phyloP scores from a whole-genome alignment of 2,329 filamentous ascomycete species.

The Hymenoscyphus albidus region DNA sequence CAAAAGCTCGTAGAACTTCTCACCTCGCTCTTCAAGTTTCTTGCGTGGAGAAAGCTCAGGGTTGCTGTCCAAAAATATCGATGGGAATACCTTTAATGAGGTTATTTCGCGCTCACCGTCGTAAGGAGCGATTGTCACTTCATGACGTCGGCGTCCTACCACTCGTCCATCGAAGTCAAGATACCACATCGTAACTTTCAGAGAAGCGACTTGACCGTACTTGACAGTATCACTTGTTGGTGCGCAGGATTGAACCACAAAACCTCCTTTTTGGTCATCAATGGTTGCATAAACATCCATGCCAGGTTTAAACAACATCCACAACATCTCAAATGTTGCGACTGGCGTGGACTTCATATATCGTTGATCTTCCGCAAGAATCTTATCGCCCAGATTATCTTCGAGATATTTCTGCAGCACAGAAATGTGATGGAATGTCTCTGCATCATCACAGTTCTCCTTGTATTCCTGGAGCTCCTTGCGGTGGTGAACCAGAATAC shows the following conservation, averaged over 20 bases:
- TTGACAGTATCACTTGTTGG: slow-evolving; percentile 11
- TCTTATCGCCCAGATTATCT: slow-evolving; percentile 23
- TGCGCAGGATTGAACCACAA: slow-evolving; percentile 21
- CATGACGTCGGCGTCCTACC: slow-evolving; percentile 25
- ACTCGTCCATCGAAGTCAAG: slow-evolving; percentile 33
- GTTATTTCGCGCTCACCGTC: slow-evolving; percentile 31
- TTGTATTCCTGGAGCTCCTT: slow-evolving; percentile 25
- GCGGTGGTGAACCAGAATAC: slow-evolving; percentile 36
- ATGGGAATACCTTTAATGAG: slow-evolving; percentile 30
- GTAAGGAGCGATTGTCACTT: slow-evolving; percentile 29
- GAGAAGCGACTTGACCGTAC: slow-evolving; percentile 19
- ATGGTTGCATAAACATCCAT: slow-evolving; percentile 23
- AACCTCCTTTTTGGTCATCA: slow-evolving; percentile 23
- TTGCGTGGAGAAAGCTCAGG: slow-evolving; percentile 17
- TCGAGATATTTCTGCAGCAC: slow-evolving; percentile 25
- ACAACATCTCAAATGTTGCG: slow-evolving; percentile 26
- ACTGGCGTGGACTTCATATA: slow-evolving; percentile 20
- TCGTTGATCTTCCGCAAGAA: slow-evolving; percentile 21
- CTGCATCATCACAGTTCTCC: slow-evolving; percentile 22
- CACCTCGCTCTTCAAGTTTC: slow-evolving; percentile 23
- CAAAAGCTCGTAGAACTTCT: slow-evolving; percentile 27
- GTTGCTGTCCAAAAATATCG: slow-evolving; percentile 20
- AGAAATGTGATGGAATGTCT: slow-evolving; percentile 21
- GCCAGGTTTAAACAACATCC: slow-evolving; percentile 28
- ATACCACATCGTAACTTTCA: slow-evolving; percentile 30